phyloP scores from a whole-genome alignment of 805 yeast genomes.

The Wickerhamiella vanderwaltii region DNA sequence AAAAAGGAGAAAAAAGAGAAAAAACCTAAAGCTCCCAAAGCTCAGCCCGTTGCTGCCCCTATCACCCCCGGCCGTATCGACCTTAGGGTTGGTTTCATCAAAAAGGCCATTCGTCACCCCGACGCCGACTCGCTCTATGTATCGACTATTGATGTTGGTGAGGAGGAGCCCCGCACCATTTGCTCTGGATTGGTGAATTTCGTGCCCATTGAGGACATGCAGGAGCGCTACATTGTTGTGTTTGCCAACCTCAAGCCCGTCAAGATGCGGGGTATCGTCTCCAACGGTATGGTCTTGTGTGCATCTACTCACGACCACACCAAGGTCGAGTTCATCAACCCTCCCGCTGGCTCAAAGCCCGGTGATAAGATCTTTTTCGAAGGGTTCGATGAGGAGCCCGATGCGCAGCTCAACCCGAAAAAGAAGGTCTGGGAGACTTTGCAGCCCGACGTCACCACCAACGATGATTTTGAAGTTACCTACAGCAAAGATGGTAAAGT shows the following conservation, averaged over 20 bases:
- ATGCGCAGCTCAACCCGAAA: slow-evolving; percentile 89
- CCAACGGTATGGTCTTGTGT: slow-evolving; percentile 94
- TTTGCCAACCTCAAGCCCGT: slow-evolving; percentile 97
- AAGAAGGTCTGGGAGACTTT: slow-evolving; percentile 94
- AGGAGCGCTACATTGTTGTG: slow-evolving; percentile 77
- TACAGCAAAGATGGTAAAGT: slow-evolving; percentile 62
- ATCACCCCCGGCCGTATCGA: slow-evolving; percentile 66
- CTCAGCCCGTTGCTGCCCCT: slow-evolving; percentile 34
- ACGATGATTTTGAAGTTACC: slow-evolving; percentile 60
- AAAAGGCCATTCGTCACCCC: slow-evolving; percentile 94
- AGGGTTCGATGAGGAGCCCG: slow-evolving; percentile 80
- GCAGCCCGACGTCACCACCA: slow-evolving; percentile 84
- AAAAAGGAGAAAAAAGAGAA: slow-evolving; percentile 30
- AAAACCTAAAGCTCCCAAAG: slow-evolving; percentile 39
- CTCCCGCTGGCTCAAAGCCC: slow-evolving; percentile 84
- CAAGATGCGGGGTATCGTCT: slow-evolving; percentile 93
- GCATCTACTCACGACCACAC: slow-evolving; percentile 48
- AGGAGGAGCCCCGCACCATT: slow-evolving; percentile 93
- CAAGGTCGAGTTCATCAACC: slow-evolving; percentile 81
- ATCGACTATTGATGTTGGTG: slow-evolving; percentile 94
- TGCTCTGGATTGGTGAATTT: slow-evolving; percentile 93
- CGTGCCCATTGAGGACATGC: slow-evolving; percentile 88
- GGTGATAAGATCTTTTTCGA: slow-evolving; percentile 96
- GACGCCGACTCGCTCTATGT: slow-evolving; percentile 95
- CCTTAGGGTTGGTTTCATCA: slow-evolving; percentile 90